phyloP scores from a whole-genome alignment of 129 eudicot species.

The Arctium minus region DNA sequence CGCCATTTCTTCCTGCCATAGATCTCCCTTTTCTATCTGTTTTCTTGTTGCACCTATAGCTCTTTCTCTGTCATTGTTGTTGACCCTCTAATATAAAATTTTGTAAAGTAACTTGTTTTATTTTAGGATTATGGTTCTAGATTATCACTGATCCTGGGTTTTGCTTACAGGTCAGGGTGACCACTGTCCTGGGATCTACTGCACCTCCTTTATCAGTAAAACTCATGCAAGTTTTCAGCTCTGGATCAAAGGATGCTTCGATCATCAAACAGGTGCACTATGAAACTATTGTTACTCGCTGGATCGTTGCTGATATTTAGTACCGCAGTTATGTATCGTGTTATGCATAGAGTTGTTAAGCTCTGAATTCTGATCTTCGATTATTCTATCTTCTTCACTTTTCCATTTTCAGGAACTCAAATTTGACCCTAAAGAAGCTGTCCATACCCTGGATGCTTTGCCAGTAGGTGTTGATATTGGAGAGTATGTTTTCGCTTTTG shows the following conservation, averaged over 20 bases:
- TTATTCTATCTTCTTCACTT: not conserved
- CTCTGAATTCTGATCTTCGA: not conserved
- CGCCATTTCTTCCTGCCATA: too few species aligned
- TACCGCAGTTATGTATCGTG: not conserved
- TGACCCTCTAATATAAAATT: not conserved
- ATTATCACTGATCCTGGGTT: not conserved
- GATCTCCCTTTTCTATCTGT: not conserved
- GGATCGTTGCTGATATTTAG: not conserved
- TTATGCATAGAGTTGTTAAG: not conserved
- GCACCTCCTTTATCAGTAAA: conserved; percentile 58
- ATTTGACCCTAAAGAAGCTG: conserved; percentile 40
- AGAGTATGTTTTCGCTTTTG: conserved; percentile 43
- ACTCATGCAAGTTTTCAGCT: conserved; percentile 46
- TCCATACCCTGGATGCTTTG: conserved; percentile 55
- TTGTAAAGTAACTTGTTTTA: not conserved
- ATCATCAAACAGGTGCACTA: conserved; percentile 49
- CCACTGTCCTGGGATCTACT: conserved; percentile 53
- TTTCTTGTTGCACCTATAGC: not conserved
- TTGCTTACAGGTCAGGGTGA: conserved; percentile 51
- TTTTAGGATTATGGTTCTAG: not conserved
- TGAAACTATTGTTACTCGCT: not conserved
- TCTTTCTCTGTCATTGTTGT: not conserved
- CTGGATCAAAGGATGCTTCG: conserved; percentile 61
- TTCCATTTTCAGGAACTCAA: conserved; percentile 44
- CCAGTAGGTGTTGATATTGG: conserved; percentile 65